Base-by-base conservation (phyloP, 495 filamentous ascomycete genomes). In the Tirmania nivea region DNA sequence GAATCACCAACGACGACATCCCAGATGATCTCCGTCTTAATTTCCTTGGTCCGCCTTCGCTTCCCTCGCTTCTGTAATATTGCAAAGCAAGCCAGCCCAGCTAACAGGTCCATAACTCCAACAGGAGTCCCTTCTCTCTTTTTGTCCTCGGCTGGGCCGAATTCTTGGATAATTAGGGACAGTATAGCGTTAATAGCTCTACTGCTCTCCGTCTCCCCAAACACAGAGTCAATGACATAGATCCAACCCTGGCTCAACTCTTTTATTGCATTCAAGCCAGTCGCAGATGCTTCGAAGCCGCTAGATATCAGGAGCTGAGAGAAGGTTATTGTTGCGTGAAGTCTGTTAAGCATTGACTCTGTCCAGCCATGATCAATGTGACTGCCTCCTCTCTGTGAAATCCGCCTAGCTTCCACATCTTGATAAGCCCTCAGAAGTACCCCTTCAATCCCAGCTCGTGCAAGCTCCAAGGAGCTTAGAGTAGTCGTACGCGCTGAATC, bases 101-200 rank as follows among this genome's bases (percentile, higher is more conserved):
- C 63, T 16, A 84, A 63, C 5, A 86, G 68, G 56, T 86, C 81
- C 0, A 71, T 67, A 4, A 83, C 77, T 1, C 78, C 75, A 31
- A 86, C 75, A 19, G 69, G 72, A 56, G 82, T 77, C n/a, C 74
- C 73, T 55, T 72, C 70, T 25, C 57, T 50, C 12, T 12, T 25
- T 25, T 12, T 12, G 8, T 67, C 59, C 7, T 77, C 75, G 4
- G 79, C 74, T 51, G 78, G 78, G 34, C 78, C 69, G 50, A 86
- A 81, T 62, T 88, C 83, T 51, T 78, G 75, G 10, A 78, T 71
- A 45, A 86, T 78, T 25, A 88, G 69, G 1, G 78, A 78, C 54
- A 86, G 77, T 53, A 88, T 86, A 55, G 81, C 80, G 0, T 80
- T 79, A 61, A 86, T 83, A n/a, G 83, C 83, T 51, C 82, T 72